Evolutionary conservation across 805 yeast genomes (phyloP).

Genomic region (Candida odintsovae): DNA sequence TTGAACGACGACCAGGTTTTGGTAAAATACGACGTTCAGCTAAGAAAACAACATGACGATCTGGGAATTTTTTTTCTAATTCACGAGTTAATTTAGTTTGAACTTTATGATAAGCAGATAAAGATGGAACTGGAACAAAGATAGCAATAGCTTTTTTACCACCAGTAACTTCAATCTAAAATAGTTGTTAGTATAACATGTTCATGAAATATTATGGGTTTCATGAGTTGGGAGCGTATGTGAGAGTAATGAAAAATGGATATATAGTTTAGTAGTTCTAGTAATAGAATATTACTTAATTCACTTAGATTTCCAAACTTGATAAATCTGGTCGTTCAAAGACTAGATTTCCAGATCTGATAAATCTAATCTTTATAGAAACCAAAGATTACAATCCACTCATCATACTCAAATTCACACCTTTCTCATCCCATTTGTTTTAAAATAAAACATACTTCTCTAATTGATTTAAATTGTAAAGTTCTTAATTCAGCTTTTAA

Average conservation of each 20-base stretch:
- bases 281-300: no score
- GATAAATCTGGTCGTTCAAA: no score
- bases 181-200: conserved; percentile 17
- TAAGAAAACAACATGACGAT: conserved; percentile 97
- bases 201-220: background rate
- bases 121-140: conserved; percentile 96
- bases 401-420: background rate
- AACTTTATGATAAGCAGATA: conserved; percentile 91
- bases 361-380: no score
- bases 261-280: no score
- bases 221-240: background rate
- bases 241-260: background rate
- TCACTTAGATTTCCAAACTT: no score
- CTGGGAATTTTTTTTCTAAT: conserved; percentile 99
- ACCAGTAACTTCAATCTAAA: conserved; percentile 84
- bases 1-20: conserved; percentile 95
- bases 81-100: conserved; percentile 98
- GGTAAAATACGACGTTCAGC: conserved; percentile 99
- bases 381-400: no score
- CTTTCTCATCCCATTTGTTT: background rate
- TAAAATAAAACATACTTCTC: conserved; percentile 52
- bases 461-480: conserved; percentile 96
- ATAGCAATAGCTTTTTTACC: conserved; percentile 98
- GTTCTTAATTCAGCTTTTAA: conserved; percentile 97
- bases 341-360: no score